These are phyloP conservation scores for Lachnellula arida DNA, from an alignment of 2,329 filamentous ascomycete species.

Conservation along the genomic window DNA sequence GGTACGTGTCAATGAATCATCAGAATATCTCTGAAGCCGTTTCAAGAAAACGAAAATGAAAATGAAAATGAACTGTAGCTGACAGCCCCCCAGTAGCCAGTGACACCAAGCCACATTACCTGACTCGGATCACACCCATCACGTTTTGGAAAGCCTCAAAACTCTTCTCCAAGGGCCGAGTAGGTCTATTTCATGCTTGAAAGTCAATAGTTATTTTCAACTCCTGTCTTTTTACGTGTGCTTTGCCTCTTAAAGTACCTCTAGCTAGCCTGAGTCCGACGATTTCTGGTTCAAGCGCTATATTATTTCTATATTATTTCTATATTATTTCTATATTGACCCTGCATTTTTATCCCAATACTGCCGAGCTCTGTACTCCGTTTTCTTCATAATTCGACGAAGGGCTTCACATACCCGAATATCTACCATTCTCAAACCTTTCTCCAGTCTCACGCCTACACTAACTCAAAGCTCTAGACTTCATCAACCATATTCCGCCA, in stretches of 20 bases:
- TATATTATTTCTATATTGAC: background rate
- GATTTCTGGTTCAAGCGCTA: background rate
- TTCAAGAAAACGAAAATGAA: no score
- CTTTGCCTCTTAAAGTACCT: background rate
- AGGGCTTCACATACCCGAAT: no score
- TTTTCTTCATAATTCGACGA: no score
- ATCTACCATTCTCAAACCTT: no score
- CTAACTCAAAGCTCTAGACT: background rate
- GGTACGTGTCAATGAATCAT: constrained; percentile 4
- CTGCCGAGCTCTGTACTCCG: background rate
- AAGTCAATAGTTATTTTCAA: background rate
- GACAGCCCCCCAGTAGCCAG: background rate
- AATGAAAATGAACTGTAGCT: background rate
- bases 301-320: no score
- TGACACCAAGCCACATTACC: background rate
- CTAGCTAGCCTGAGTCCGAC: background rate
- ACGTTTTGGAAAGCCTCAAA: background rate
- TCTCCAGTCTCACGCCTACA: no score
- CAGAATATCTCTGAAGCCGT: background rate
- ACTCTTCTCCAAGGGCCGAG: background rate
- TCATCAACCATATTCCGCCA: background rate
- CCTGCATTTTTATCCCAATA: background rate
- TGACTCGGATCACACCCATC: background rate
- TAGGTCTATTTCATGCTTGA: background rate
- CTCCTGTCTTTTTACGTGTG: background rate